A percentile compares a stretch with the other conserved stretches of the same genome.
phyloP scores from a whole-genome alignment of 140 eudicot genomes.

The Senecio squalidus region DNA sequence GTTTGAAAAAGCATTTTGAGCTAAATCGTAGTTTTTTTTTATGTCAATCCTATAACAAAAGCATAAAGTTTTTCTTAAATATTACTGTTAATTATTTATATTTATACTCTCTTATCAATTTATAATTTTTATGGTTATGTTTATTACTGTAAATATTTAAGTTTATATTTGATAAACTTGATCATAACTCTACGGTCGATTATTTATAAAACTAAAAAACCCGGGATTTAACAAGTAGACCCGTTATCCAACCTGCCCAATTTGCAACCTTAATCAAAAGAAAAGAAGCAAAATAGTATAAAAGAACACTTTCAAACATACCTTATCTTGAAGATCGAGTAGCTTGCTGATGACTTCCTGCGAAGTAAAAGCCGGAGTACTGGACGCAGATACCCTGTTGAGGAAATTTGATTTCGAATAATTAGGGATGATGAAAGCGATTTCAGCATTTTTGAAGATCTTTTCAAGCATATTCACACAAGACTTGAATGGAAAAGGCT shows the following conservation, averaged over 20 bases:
- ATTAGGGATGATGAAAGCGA: conserved; percentile 8
- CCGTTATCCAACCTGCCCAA: neutral
- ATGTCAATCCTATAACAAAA: no score
- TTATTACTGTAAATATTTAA: no score
- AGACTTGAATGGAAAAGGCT: neutral
- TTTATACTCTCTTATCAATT: no score
- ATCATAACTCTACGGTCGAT: no score
- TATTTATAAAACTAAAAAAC: no score
- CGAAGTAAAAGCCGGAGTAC: conserved; percentile 71
- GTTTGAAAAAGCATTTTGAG: no score
- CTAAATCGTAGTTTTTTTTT: no score
- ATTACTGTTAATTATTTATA: no score
- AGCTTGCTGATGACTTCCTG: conserved; percentile 73
- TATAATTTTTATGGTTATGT: no score
- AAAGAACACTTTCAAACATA: conserved; percentile 10
- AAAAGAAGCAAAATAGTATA: neutral
- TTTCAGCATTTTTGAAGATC: neutral
- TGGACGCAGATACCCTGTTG: conserved; percentile 57
- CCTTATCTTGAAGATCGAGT: conserved; percentile 80
- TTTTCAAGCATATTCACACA: neutral
- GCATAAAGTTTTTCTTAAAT: no score
- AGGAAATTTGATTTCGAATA: conserved; percentile 4
- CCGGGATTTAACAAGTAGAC: no score
- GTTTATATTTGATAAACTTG: no score
- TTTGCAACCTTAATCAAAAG: neutral